Percentiles rank a stretch among this genome's conserved stretches.
phyloP scores from a whole-genome alignment of 192 early-diverging fungal genomes.

The Entomortierella parvispora region DNA sequence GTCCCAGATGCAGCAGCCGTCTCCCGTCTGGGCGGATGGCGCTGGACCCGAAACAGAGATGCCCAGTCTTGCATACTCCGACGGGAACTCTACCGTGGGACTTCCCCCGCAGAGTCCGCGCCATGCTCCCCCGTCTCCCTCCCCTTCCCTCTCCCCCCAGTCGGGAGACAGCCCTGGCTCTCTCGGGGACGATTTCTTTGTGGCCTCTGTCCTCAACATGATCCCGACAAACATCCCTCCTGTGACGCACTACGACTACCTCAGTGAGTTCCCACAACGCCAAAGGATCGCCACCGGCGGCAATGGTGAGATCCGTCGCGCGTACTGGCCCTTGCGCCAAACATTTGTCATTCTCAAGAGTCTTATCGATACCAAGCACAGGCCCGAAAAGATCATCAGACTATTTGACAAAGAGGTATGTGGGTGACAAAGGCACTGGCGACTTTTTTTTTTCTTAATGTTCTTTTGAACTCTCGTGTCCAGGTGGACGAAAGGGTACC shows the following conservation, averaged over 20 bases:
- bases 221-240: constrained; percentile 22
- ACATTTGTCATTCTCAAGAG: constrained; percentile 38
- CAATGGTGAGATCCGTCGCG: constrained; percentile 40
- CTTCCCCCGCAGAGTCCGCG: neutral
- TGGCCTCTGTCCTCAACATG: constrained; percentile 45
- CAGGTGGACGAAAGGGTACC: too few relatives aligned
- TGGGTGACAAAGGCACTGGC: neutral
- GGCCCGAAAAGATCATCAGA: constrained; percentile 23
- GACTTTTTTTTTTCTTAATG: neutral
- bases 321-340: constrained; percentile 21
- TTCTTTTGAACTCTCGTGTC: neutral
- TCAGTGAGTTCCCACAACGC: constrained; percentile 30
- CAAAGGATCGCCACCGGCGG: constrained; percentile 35
- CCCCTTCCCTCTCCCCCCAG: constrained; percentile 21
- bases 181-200: constrained; percentile 21
- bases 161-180: constrained; percentile 1
- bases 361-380: constrained; percentile 36
- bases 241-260: constrained; percentile 26
- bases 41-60: too few relatives aligned
- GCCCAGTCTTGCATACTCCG: too few relatives aligned
- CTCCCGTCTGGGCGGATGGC: neutral
- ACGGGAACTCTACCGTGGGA: neutral
- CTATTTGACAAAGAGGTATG: constrained; percentile 51
- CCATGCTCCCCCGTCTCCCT: constrained; percentile 12
- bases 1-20: neutral